These are phyloP conservation scores for Psilocybe cyanescens DNA, from an alignment of 768 basidiomycete genomes.

Conservation along the genomic window DNA sequence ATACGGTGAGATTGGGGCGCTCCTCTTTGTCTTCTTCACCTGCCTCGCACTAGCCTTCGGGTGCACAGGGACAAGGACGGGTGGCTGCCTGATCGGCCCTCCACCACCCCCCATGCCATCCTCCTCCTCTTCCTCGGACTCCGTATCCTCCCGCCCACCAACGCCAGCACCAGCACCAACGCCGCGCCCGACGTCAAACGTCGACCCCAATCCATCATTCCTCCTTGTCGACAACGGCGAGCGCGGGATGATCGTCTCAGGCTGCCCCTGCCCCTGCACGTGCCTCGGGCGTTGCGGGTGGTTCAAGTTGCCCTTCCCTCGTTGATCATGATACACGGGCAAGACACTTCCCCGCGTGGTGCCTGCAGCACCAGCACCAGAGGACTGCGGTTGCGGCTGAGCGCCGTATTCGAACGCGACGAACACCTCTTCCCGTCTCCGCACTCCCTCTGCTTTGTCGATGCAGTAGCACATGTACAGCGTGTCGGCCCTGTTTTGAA, in stretches of 20 bases:
- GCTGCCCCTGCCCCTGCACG: not conserved
- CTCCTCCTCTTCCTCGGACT: not conserved
- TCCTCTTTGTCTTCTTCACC: not conserved
- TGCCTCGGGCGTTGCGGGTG: conserved; percentile 9
- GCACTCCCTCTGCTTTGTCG: conserved; percentile 45
- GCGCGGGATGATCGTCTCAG: conserved; percentile 30
- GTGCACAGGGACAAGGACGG: not conserved
- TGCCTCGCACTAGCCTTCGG: not conserved
- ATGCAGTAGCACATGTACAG: conserved; percentile 54
- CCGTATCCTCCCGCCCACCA: not conserved
- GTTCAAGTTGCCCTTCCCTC: not conserved
- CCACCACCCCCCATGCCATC: too few relatives aligned
- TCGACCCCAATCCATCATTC: conserved; percentile 2
- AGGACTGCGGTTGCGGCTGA: not conserved
- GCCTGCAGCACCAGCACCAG: conserved; percentile 2
- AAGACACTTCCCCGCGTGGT: conserved; percentile 13
- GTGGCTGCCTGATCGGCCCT: too few relatives aligned
- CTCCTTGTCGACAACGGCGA: conserved; percentile 23
- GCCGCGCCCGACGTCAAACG: conserved; percentile 8
- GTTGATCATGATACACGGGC: not conserved
- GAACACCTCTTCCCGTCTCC: conserved; percentile 45
- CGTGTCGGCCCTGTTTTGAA: conserved; percentile 40
- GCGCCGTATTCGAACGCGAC: conserved; percentile 41
- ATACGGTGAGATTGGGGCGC: not conserved
- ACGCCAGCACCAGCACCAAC: not conserved